Percentiles rank a stretch among this genome's conserved stretches.
Evolutionary conservation across 2,329 filamentous ascomycete species (phyloP).

Genomic region (Trichoderma polysporum): DNA sequence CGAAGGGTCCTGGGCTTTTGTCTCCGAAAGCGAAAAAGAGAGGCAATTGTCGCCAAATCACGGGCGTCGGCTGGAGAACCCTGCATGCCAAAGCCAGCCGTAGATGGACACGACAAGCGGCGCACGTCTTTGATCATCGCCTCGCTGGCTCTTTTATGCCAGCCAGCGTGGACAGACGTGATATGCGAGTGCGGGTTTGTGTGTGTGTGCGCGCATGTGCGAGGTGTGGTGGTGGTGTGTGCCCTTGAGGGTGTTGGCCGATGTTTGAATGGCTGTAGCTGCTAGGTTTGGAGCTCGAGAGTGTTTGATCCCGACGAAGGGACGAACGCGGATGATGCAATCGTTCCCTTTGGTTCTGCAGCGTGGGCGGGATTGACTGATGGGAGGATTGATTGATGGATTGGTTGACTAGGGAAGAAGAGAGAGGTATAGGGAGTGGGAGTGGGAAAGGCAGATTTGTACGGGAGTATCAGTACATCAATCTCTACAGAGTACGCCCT

Average conservation of each 20-base stretch:
- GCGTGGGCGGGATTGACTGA: background rate
- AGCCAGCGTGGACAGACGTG: constrained; percentile 20
- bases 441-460: background rate
- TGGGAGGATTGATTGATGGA: background rate
- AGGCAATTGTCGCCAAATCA: constrained; percentile 19
- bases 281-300: too few species aligned
- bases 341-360: constrained; percentile 11
- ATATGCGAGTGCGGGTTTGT: constrained; percentile 12
- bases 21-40: background rate
- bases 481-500: background rate
- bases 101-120: constrained; percentile 26
- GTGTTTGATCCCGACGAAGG: background rate
- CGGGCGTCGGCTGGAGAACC: constrained; percentile 29
- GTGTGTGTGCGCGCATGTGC: constrained; percentile 4
- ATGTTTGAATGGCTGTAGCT: background rate
- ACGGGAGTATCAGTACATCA: background rate
- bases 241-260: constrained; percentile 6
- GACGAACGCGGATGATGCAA: constrained; percentile 13
- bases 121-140: constrained; percentile 22
- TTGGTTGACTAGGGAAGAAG: background rate
- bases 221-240: constrained; percentile 7
- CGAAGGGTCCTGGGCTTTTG: background rate
- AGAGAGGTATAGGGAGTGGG: background rate
- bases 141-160: constrained; percentile 26
- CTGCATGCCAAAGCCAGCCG: constrained; percentile 27